Percentiles rank a stretch among this genome's conserved stretches.
Evolutionary conservation across 768 basidiomycete genomes (phyloP).

Genomic region (Tulasnella sp.): DNA sequence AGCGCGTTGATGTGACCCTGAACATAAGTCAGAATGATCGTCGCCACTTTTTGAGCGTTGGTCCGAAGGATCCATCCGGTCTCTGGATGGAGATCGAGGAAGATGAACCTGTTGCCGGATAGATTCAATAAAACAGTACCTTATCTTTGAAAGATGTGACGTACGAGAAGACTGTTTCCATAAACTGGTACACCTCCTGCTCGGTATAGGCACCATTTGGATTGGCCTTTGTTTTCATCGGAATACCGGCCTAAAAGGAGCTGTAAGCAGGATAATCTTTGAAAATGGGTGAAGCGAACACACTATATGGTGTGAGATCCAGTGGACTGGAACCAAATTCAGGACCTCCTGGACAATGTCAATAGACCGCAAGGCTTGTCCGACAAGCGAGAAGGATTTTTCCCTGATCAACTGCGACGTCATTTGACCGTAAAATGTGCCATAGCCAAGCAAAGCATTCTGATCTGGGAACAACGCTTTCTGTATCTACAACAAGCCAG

Average conservation of each 20-base stretch:
- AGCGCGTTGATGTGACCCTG: conserved; percentile 7
- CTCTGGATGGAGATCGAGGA: conserved; percentile 55
- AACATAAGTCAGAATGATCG: conserved; percentile 24
- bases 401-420: conserved; percentile 21
- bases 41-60: conserved; percentile 42
- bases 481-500: conserved; percentile 9
- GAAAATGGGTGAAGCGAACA: conserved; percentile 22
- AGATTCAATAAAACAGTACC: not conserved
- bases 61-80: conserved; percentile 46
- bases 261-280: conserved; percentile 8
- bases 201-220: conserved; percentile 52
- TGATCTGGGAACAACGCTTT: conserved; percentile 17
- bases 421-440: conserved; percentile 20
- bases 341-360: conserved; percentile 61
- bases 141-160: conserved; percentile 20
- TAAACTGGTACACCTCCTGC: conserved; percentile 46
- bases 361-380: conserved; percentile 28
- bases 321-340: conserved; percentile 48
- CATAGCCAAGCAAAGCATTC: conserved; percentile 19
- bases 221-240: conserved; percentile 19
- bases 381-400: conserved; percentile 29
- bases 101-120: conserved; percentile 47
- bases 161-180: conserved; percentile 62
- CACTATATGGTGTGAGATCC: conserved; percentile 49
- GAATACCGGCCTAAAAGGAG: not conserved